Conservation (phyloP, 2,329 filamentous ascomycete genomes). For the Sordariomycetes sp. region DNA sequence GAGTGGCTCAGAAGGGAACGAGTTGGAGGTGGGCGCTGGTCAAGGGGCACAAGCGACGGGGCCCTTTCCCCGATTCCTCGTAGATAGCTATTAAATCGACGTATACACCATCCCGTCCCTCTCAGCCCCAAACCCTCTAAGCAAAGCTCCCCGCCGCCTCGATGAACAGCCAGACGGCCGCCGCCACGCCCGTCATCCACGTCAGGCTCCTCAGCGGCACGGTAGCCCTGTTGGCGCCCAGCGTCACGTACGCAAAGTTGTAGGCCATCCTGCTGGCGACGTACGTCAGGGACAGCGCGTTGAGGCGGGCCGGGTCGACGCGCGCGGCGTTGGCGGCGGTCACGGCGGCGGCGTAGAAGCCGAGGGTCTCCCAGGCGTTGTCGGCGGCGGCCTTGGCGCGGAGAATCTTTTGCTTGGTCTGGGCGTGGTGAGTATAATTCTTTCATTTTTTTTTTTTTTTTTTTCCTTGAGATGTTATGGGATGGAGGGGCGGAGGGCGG, state of each 20-base stretch:
- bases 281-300: conserved; percentile 24
- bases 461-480: neutral
- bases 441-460: neutral
- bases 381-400: conserved; percentile 34
- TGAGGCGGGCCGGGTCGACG: conserved; percentile 21
- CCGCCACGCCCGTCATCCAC: conserved; percentile 21
- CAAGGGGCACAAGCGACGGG: no score
- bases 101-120: no score
- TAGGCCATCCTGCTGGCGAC: conserved; percentile 23
- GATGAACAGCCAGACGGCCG: conserved; percentile 23
- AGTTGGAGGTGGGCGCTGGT: neutral
- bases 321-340: conserved; percentile 31
- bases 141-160: conserved; percentile 14
- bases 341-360: conserved; percentile 26
- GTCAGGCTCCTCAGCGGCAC: conserved; percentile 21
- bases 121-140: neutral
- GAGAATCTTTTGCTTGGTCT: conserved; percentile 39
- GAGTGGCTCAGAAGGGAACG: neutral
- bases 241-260: conserved; percentile 26
- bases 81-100: neutral
- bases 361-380: conserved; percentile 30
- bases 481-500: no score
- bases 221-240: conserved; percentile 24
- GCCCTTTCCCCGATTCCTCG: neutral
- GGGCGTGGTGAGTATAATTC: conserved; percentile 2